These are phyloP conservation scores for Fusarium poae DNA, from an alignment of 2,329 filamentous ascomycete species.

Conservation along the genomic window DNA sequence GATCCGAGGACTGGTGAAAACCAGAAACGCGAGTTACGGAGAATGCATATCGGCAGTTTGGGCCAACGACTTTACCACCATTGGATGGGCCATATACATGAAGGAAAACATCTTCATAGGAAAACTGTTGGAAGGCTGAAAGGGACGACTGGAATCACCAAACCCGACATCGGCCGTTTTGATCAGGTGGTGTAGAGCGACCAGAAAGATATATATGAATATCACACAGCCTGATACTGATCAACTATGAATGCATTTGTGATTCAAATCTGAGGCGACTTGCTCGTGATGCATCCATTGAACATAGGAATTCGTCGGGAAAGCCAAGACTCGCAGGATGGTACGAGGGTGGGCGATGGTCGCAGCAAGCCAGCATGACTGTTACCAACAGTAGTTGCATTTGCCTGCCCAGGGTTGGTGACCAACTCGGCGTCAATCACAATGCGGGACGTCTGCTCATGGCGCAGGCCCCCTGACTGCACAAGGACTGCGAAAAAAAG, in stretches of 20 bases:
- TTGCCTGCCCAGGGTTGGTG: conserved; percentile 16
- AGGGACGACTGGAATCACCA: conserved; percentile 33
- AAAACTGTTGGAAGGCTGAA: conserved; percentile 34
- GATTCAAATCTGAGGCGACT: neutral
- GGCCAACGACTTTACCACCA: conserved; percentile 27
- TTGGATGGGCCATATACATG: conserved; percentile 31
- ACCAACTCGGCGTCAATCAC: conserved; percentile 30
- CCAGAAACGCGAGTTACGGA: conserved; percentile 28
- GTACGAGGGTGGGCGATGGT: neutral
- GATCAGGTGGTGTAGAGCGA: conserved; percentile 36
- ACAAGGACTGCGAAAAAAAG: conserved; percentile 30
- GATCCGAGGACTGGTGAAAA: conserved; percentile 26
- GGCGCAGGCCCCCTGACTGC: conserved; percentile 17
- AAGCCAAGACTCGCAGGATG: conserved; percentile 5
- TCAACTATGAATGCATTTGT: conserved; percentile 34
- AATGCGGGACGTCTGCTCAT: conserved; percentile 26
- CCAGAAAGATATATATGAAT: conserved; percentile 46
- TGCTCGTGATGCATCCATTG: neutral
- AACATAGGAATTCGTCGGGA: neutral
- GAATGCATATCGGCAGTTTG: conserved; percentile 38
- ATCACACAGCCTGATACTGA: conserved; percentile 45
- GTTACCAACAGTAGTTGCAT: conserved; percentile 25
- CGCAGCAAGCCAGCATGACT: conserved; percentile 11
- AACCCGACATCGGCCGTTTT: conserved; percentile 36
- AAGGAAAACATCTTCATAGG: conserved; percentile 23